Evolutionary conservation across 129 eudicot genomes (phyloP).

Genomic region (Kitagawia praeruptora): DNA sequence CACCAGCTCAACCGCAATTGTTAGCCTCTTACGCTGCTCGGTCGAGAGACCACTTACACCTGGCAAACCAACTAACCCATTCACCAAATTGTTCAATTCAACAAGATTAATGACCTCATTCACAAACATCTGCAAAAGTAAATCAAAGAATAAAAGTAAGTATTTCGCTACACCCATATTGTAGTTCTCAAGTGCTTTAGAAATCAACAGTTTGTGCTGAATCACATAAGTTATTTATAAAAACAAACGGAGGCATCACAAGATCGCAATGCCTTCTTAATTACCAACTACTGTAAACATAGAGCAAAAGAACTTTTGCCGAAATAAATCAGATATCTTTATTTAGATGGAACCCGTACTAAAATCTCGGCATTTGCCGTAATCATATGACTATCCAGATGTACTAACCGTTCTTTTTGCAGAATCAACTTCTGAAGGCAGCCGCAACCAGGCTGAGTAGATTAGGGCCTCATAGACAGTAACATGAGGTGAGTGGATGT

Average conservation of each 20-base stretch:
- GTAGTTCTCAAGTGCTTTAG: background rate
- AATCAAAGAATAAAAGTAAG: background rate
- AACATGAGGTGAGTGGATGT: conserved; percentile 78
- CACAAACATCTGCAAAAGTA: conserved; percentile 20
- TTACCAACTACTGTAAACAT: background rate
- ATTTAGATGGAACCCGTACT: background rate
- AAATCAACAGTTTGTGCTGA: background rate
- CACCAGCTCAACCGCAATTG: conserved; percentile 35
- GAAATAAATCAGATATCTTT: background rate
- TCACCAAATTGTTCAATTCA: conserved; percentile 17
- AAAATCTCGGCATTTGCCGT: background rate
- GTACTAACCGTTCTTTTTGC: conserved; percentile 46
- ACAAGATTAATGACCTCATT: conserved; percentile 21
- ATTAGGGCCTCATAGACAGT: conserved; percentile 62
- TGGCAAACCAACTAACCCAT: conserved; percentile 20
- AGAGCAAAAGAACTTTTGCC: background rate
- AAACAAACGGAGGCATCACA: background rate
- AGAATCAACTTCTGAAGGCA: conserved; percentile 52
- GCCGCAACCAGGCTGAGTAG: conserved; percentile 73
- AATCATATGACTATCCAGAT: background rate
- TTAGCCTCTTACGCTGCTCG: conserved; percentile 20
- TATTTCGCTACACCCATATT: background rate
- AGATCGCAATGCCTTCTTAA: background rate
- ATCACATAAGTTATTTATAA: background rate
- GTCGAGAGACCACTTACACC: conserved; percentile 19